These are phyloP conservation scores for Rhododendron kiyosumense DNA, from an alignment of 148 eudicot genomes.

Conservation along the genomic window DNA sequence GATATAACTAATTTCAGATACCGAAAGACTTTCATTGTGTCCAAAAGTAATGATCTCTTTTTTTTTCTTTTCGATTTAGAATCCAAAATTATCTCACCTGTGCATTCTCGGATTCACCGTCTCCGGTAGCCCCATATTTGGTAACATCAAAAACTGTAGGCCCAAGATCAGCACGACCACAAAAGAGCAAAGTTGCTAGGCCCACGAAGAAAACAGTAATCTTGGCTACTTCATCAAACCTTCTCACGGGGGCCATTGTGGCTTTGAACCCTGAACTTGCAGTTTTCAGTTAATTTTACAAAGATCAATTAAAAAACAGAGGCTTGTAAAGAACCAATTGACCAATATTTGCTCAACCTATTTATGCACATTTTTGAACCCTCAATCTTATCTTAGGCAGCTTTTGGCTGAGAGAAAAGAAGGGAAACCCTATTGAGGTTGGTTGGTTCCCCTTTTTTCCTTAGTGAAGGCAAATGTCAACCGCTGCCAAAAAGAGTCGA, in stretches of 20 bases:
- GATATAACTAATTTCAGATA: background rate
- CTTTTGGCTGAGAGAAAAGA: background rate
- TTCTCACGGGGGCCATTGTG: conserved; percentile 22
- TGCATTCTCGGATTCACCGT: conserved; percentile 26
- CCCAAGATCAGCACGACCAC: conserved; percentile 17
- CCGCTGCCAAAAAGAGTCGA: background rate
- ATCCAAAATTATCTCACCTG: conserved; percentile 15
- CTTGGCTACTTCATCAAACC: background rate
- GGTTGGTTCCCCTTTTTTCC: background rate
- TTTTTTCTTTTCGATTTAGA: background rate
- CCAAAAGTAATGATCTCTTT: background rate
- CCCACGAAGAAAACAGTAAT: conserved; percentile 17
- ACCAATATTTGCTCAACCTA: background rate
- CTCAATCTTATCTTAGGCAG: background rate
- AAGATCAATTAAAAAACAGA: background rate
- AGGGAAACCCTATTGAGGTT: background rate
- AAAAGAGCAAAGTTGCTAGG: conserved; percentile 21
- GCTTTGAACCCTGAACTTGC: conserved; percentile 13
- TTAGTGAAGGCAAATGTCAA: background rate
- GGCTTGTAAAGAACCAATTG: background rate
- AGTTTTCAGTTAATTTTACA: background rate
- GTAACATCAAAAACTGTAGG: conserved; percentile 37
- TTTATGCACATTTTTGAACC: background rate
- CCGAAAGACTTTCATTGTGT: background rate
- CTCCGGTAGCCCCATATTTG: conserved; percentile 31